phyloP scores from a whole-genome alignment of 1,139 yeast species.

The Geotrichum bryndzae region DNA sequence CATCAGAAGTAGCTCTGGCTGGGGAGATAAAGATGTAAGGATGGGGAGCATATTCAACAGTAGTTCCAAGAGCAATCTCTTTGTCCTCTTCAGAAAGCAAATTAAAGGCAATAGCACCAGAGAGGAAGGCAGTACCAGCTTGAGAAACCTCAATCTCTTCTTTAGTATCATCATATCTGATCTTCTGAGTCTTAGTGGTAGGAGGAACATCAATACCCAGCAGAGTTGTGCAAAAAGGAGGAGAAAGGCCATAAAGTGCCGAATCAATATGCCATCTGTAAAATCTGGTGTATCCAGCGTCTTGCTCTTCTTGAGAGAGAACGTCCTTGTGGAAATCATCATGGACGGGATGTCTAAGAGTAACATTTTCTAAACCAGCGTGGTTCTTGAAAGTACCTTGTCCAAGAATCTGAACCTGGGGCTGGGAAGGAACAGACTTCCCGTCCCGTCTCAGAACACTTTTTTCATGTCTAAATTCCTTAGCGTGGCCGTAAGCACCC shows the following conservation, averaged over 20 bases:
- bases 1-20: conserved; percentile 77
- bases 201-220: conserved; percentile 75
- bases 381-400: conserved; percentile 63
- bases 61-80: conserved; percentile 64
- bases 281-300: conserved; percentile 62
- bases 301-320: conserved; percentile 56
- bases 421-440: conserved; percentile 67
- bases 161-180: conserved; percentile 61
- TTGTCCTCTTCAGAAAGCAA: conserved; percentile 61
- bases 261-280: conserved; percentile 94
- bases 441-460: conserved; percentile 79
- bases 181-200: conserved; percentile 38
- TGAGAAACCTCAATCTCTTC: conserved; percentile 63
- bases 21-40: conserved; percentile 80
- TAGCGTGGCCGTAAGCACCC: conserved; percentile 77
- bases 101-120: conserved; percentile 72
- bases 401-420: conserved; percentile 85
- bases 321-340: conserved; percentile 67
- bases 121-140: conserved; percentile 83
- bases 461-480: conserved; percentile 71
- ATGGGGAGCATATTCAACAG: conserved; percentile 84
- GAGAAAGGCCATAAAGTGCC: conserved; percentile 76
- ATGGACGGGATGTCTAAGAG: conserved; percentile 76
- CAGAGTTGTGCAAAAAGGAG: conserved; percentile 78
- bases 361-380: conserved; percentile 65